Evolutionary conservation across 345 rosid genomes (phyloP), one percentile per base, ranked within the genome.

Genomic region (Bruguiera sexangula): DNA sequence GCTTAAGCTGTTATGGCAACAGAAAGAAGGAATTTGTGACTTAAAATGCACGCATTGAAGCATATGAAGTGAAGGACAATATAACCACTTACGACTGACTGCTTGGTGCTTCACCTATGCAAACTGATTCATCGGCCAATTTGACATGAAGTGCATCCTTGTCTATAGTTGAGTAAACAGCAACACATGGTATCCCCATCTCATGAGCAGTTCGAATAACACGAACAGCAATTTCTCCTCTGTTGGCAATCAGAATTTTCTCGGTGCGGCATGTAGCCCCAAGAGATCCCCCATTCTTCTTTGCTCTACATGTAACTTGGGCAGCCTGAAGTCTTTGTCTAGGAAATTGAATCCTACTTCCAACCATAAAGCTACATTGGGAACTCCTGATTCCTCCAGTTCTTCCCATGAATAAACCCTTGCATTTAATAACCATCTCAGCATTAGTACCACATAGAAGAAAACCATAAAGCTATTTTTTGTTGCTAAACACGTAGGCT

Each of bases 81-180:
- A 61, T 29, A 22, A 73, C 32, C 21, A 86, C 97, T 78, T 80
- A 95, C 97, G 97, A 92, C 75, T 95, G 97, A 73, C 78, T 95
- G 80, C 99, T 95, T 0, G 99, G 97, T 55, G 99, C 99, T 88
- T 95, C 99, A 62, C 99, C 99, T 19, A 95, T 95, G 73, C 99
- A 95, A 78, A 95, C 92, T 0, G 99, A 87, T 74, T 89, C 96
- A 75, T 95, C 97, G 67, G 99, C 97, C 81, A 95, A 79, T 75
- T 92, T 91, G 16, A 95, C 97, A 76, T 92, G 99, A 7, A 95
- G 93, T 1, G 97, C 99, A 72, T 92, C 99, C 81, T 88, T 95
- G 62, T 95, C 99, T 20, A 90, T 95, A 3, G 96, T 95, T 0
- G 97, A 95, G 78, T 95, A 95, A 59, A 95, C 97, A 75, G 96